A percentile compares a stretch with the other conserved stretches of the same genome.
These are phyloP conservation scores for Endogone sp. DNA, from an alignment of 192 early-diverging fungal genomes.

Conservation along the genomic window DNA sequence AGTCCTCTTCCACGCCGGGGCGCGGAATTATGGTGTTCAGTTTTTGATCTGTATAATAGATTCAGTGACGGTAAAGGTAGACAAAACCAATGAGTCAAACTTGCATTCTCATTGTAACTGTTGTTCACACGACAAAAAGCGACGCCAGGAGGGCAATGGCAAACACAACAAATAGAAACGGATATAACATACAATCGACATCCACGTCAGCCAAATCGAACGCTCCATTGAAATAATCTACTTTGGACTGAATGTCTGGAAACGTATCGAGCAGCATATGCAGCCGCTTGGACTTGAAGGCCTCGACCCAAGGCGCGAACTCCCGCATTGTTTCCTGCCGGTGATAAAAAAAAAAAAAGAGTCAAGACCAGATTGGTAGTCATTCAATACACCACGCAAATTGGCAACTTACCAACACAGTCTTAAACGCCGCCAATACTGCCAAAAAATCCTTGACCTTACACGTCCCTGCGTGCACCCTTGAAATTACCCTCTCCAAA, in stretches of 20 bases:
- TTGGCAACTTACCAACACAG: conserved; percentile 42
- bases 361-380: neutral
- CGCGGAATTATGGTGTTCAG: conserved; percentile 51
- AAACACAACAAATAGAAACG: too few relatives aligned
- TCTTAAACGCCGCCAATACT: conserved; percentile 57
- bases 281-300: conserved; percentile 58
- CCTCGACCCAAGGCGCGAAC: conserved; percentile 22
- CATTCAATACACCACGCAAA: neutral
- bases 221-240: conserved; percentile 70
- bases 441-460: conserved; percentile 81
- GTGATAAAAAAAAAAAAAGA: neutral
- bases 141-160: too few relatives aligned
- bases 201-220: conserved; percentile 24
- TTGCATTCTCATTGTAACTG: too few relatives aligned
- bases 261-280: conserved; percentile 37
- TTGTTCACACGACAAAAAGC: too few relatives aligned
- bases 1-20: conserved; percentile 73
- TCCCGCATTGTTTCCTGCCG: conserved; percentile 29
- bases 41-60: conserved; percentile 27
- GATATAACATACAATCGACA: conserved; percentile 26
- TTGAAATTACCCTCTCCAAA: conserved; percentile 85
- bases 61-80: neutral
- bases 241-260: conserved; percentile 51
- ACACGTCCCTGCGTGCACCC: conserved; percentile 85
- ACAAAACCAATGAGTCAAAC: too few relatives aligned